Evolutionary conservation across 495 filamentous ascomycete genomes (phyloP), one percentile per base, ranked within the genome.

Genomic region (Penicillium fimorum): DNA sequence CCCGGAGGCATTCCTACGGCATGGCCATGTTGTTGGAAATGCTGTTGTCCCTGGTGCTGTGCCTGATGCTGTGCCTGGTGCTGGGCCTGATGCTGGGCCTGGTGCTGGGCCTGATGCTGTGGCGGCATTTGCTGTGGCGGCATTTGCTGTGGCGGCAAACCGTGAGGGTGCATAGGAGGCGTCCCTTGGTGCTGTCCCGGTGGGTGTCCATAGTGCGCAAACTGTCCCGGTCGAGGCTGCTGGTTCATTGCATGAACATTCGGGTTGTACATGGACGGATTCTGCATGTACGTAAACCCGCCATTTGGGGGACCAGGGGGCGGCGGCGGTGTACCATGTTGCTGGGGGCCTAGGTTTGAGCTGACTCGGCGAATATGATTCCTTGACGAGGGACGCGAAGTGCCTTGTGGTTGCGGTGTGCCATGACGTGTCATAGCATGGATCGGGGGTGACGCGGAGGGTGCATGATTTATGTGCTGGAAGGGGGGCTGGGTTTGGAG

Each of bases 391-490:
- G 94, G 94, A 44, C 93, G 80, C 11, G 93, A 95, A 47, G 81
- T 75, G 53, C 77, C 80, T 62, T 88, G 85, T 12, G 88, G 89
- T 62, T 92, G 87, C 15, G 91, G 90, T 5, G 92, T 93, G 52
- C 88, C 87, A 49, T 88, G 86, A 53, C 90, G 82, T 40, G 84
- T 80, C 49, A 88, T 80, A 43, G 88, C 89, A 68, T 94, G 81
- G 59, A 97, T 89, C 2, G 95, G 95, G 51, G 95, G 94, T 13
- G 95, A 96, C 5, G 86, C 86, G 44, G 92, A 95, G 18, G 92
- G 89, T 20, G 90, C 91, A 61, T 94, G 86, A 68, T 91, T 82
- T 57, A 97, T 85, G 63, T 92, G 87, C 59, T 87, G 82, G 63
- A 89, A 92, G 30, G 80, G 77, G 30, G 87, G 77, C 66, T 91